Evolutionary conservation across 176 grass and related monocot species (phyloP).

Genomic region (Oryza brachyantha): DNA sequence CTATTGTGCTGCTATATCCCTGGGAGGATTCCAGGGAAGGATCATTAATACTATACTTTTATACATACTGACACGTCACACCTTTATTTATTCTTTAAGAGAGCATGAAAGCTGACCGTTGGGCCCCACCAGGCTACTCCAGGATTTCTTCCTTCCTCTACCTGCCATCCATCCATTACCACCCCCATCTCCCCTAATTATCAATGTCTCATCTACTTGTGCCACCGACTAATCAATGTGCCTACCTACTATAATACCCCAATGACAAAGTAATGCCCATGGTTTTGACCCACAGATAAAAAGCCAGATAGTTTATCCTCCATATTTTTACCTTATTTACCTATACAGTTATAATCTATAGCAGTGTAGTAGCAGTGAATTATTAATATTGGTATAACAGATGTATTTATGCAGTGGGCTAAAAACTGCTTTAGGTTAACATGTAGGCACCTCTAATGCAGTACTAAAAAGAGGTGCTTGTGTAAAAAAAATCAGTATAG

Average conservation of each 20-base stretch:
- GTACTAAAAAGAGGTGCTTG: too few species aligned
- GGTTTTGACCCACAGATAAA: background rate
- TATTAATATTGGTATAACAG: too few species aligned
- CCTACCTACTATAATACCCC: background rate
- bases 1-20: background rate
- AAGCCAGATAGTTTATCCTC: too few species aligned
- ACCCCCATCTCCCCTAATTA: background rate
- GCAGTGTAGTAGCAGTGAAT: too few species aligned
- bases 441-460: too few species aligned
- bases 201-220: background rate
- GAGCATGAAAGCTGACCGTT: background rate
- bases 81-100: background rate
- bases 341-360: too few species aligned
- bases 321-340: too few species aligned
- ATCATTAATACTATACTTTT: background rate
- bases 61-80: background rate
- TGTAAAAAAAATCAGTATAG: too few species aligned
- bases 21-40: background rate
- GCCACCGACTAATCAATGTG: background rate
- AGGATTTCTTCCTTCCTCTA: background rate
- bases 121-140: background rate
- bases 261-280: constrained; percentile 2
- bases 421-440: too few species aligned
- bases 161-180: background rate
- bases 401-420: too few species aligned